Evolutionary conservation across 2,329 filamentous ascomycete species (phyloP), one percentile per base, ranked within the genome.

Genomic region (Sporothrix luriei): DNA sequence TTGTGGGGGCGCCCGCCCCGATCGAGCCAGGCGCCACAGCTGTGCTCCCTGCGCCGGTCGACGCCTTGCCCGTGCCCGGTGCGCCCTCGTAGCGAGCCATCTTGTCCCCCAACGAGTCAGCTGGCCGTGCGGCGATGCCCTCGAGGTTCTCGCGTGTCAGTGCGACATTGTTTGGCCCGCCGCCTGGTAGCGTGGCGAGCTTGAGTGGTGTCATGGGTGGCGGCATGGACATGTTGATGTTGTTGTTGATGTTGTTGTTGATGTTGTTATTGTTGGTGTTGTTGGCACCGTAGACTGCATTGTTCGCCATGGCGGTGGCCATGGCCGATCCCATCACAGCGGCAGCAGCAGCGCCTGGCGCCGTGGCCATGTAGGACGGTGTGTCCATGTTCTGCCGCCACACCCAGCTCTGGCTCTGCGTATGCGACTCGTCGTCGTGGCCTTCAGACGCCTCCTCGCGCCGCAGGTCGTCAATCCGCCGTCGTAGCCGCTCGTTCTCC

Each of bases 401-500:
- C 2, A 68, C 10, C 29, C 48, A 49, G 68, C 64, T 64, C 24
- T 48, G 64, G 49, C 68, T 33, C 83, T 87, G 89, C 57, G 88
- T 84, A 70, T 88, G 85, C 66, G 88, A 85, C 70, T 88, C 86
- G 71, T 91, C 90, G 19, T 85, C 84, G 71, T 96, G 94, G 69
- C 93, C 91, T 68, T 94, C 91, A 0, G 68, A 67, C 69, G 90
- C 88, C 78, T 97, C 94, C 78, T 97, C 94, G 72, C 87, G 86
- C 74, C 91, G 92, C 68, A 97, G 83, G 79, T 96, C 93, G 21
- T 90, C 89, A 72, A 98, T 97, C 55, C 92, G 88, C 75, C 92
- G 91, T 75, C 88, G 89, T 64, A 98, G 80, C 4, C 94, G 88
- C 81, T 97, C 93, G 76, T 97, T 97, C 78, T 97, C 94, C 68